Evolutionary conservation across 495 filamentous ascomycete species (phyloP).

Genomic region (Aspergillus ellipticus): DNA sequence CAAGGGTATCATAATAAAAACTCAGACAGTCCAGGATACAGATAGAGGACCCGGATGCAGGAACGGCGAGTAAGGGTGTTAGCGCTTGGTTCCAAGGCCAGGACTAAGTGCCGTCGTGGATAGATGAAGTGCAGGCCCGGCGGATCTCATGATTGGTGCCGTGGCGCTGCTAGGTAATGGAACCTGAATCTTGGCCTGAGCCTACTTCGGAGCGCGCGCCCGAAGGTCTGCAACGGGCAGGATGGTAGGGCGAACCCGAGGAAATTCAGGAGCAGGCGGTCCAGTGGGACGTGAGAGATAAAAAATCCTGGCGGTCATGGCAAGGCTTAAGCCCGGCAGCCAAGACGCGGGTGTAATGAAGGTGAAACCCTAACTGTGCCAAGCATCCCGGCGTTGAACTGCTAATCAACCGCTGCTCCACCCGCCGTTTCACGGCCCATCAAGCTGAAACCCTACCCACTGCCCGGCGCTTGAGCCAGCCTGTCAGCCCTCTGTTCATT

Average conservation of each 20-base stretch:
- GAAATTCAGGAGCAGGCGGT: constrained; percentile 1
- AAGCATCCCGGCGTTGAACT: constrained; percentile 14
- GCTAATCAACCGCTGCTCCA: constrained; percentile 6
- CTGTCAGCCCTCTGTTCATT: background rate
- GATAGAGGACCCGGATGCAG: no score
- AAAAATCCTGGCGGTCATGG: background rate
- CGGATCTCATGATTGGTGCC: background rate
- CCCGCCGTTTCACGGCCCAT: constrained; percentile 19
- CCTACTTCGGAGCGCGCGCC: background rate
- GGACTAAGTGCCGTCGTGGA: background rate
- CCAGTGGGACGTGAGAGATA: background rate
- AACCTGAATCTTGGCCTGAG: background rate
- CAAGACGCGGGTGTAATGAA: constrained; percentile 19
- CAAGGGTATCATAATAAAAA: no score
- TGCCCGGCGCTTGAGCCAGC: constrained; percentile 1
- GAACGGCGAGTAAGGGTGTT: background rate
- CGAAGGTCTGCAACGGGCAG: background rate
- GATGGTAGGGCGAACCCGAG: background rate
- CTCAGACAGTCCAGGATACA: no score
- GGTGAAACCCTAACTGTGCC: constrained; percentile 22
- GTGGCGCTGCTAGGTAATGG: background rate
- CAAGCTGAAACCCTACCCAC: constrained; percentile 17
- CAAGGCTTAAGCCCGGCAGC: background rate
- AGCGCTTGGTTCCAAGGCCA: background rate
- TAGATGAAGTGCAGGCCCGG: background rate